A percentile compares a stretch with the other conserved stretches of the same genome.
Evolutionary conservation across 225 moss, liverwort and hornwort genomes (phyloP).

Genomic region (Marchantia paleacea): DNA sequence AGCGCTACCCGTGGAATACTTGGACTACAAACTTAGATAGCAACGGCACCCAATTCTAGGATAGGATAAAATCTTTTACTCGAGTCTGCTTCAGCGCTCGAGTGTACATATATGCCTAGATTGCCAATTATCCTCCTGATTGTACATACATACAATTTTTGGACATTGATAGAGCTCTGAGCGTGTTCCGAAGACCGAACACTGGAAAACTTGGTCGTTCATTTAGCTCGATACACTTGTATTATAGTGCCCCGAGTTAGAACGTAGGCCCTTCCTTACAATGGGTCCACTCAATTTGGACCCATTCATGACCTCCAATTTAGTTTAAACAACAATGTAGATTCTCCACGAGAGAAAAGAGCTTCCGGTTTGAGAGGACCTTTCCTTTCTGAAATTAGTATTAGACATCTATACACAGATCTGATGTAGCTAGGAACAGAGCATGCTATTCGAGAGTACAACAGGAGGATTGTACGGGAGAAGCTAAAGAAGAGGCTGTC

Average conservation of each 20-base stretch:
- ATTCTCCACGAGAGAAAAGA: not conserved
- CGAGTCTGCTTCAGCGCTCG: not conserved
- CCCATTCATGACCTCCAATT: not conserved
- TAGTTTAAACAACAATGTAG: not conserved
- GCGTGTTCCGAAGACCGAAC: not conserved
- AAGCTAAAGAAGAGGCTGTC: not conserved
- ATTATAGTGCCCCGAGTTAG: conserved; percentile 13
- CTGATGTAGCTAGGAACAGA: not conserved
- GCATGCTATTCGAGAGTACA: not conserved
- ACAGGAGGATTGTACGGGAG: not conserved
- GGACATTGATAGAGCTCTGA: conserved; percentile 5
- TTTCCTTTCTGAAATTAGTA: not conserved
- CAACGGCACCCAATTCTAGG: not conserved
- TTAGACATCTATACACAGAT: not conserved
- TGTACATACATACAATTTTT: not conserved
- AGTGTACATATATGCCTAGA: conserved; percentile 7
- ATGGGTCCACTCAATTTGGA: not conserved
- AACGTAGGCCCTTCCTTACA: not conserved
- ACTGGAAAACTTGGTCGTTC: not conserved
- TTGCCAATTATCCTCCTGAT: not conserved
- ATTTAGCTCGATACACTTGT: conserved; percentile 9
- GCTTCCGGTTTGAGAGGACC: not conserved
- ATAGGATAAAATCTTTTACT: not conserved
- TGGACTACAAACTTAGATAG: conserved; percentile 22
- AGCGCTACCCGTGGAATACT: conserved; percentile 15